These are phyloP conservation scores for Lecanicillium sp. DNA, from an alignment of 2,329 filamentous ascomycete species.

Conservation along the genomic window DNA sequence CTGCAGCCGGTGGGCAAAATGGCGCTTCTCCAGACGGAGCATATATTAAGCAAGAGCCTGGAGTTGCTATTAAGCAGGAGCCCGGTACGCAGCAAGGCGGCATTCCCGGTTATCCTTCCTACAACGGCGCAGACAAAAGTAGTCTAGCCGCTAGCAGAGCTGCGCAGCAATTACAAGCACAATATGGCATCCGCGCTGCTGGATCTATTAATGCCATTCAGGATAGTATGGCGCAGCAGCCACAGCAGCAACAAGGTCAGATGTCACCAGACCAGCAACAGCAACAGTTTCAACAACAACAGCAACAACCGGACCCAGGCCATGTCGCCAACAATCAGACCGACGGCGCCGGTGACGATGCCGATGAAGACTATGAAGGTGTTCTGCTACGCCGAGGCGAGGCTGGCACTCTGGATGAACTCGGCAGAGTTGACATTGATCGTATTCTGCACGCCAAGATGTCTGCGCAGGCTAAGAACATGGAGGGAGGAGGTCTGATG, in stretches of 20 bases:
- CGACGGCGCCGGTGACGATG: slow-evolving; percentile 58
- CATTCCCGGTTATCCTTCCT: slow-evolving; percentile 24
- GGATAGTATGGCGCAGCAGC: slow-evolving; percentile 27
- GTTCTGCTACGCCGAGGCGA: slow-evolving; percentile 51
- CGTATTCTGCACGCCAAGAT: slow-evolving; percentile 61
- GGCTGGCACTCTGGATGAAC: slow-evolving; percentile 45
- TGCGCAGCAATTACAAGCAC: slow-evolving; percentile 46
- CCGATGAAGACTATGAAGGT: slow-evolving; percentile 47
- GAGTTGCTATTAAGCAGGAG: slow-evolving; percentile 35
- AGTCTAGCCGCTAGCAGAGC: slow-evolving; percentile 46
- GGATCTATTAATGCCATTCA: slow-evolving; percentile 60
- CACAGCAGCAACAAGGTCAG: slow-evolving; percentile 24
- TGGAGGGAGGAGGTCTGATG: slow-evolving; percentile 73
- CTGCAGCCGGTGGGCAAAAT: slow-evolving; percentile 19
- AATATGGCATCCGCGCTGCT: slow-evolving; percentile 57
- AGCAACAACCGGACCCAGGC: slow-evolving; percentile 14
- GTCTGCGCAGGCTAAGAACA: slow-evolving; percentile 54
- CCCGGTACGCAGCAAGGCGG: slow-evolving; percentile 25
- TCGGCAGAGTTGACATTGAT: slow-evolving; percentile 58
- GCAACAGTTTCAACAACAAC: slow-evolving; percentile 16
- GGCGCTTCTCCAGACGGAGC: slow-evolving; percentile 35
- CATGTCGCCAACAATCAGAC: slow-evolving; percentile 46
- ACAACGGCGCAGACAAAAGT: slow-evolving; percentile 25
- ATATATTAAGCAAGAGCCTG: slow-evolving; percentile 40
- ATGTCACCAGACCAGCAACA: slow-evolving; percentile 17